These are phyloP conservation scores for Ceraceosorus bombacis DNA, from an alignment of 1,284 basidiomycete genomes.

Conservation along the genomic window DNA sequence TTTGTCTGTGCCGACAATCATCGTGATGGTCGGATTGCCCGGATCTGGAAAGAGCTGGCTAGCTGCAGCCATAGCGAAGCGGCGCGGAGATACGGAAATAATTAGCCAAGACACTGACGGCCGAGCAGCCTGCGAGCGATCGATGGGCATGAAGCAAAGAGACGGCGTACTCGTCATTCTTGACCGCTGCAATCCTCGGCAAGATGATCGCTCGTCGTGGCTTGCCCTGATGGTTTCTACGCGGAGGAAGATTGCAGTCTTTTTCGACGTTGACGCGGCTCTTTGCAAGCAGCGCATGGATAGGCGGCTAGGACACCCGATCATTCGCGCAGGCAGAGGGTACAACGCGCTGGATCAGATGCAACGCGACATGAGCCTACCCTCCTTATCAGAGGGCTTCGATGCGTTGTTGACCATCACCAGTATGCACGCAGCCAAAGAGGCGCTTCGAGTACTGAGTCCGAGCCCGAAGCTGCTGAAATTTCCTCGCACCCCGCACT, in stretches of 20 bases:
- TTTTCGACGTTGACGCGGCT: constrained; percentile 56
- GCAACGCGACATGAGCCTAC: constrained; percentile 52
- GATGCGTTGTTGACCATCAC: constrained; percentile 53
- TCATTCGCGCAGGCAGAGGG: constrained; percentile 58
- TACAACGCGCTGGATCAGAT: constrained; percentile 53
- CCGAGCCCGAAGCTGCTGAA: constrained; percentile 52
- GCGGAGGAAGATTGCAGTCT: constrained; percentile 54
- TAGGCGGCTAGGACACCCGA: constrained; percentile 57
- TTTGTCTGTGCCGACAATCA: constrained; percentile 29
- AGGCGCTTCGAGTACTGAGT: constrained; percentile 54
- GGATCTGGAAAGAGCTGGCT: constrained; percentile 60
- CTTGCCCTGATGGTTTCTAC: neutral
- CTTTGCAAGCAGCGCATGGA: constrained; percentile 58
- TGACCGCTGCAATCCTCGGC: constrained; percentile 5
- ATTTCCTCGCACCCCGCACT: constrained; percentile 59
- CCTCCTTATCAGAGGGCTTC: constrained; percentile 56
- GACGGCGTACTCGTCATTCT: constrained; percentile 7
- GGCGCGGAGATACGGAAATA: constrained; percentile 50
- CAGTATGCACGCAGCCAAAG: constrained; percentile 55
- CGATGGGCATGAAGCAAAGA: neutral
- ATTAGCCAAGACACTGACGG: constrained; percentile 58
- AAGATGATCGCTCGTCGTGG: constrained; percentile 1
- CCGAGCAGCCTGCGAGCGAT: constrained; percentile 54
- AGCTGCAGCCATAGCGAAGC: constrained; percentile 46
- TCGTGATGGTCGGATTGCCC: constrained; percentile 58